Conservation (phyloP, 139 green algal species). For the Picochlorum costavermella region DNA sequence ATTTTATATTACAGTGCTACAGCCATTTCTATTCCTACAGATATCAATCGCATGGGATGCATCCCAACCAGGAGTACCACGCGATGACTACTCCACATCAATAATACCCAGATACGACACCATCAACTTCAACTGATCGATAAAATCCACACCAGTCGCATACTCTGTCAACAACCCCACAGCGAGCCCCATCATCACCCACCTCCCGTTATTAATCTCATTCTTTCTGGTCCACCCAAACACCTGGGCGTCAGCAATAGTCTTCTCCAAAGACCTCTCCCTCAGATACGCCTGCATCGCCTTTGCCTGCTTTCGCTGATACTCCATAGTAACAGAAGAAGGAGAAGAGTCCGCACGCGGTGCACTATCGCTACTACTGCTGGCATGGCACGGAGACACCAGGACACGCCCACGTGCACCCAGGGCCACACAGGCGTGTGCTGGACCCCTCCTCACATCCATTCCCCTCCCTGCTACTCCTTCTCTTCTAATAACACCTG, state of each 20-base stretch:
- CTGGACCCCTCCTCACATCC: background rate
- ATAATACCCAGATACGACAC: conserved; percentile 19
- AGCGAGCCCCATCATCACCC: conserved; percentile 92
- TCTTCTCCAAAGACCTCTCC: conserved; percentile 28
- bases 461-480: no score
- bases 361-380: conserved; percentile 19
- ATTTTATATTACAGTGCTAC: no score
- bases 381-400: background rate
- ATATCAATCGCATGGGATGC: no score
- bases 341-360: conserved; percentile 14
- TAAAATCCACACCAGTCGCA: conserved; percentile 86
- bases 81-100: conserved; percentile 10
- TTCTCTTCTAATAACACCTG: no score
- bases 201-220: conserved; percentile 91
- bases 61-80: no score
- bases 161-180: conserved; percentile 95
- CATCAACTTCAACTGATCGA: conserved; percentile 73
- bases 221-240: conserved; percentile 89
- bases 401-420: background rate
- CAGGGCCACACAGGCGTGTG: background rate
- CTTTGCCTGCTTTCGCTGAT: conserved; percentile 84
- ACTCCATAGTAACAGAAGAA: conserved; percentile 67
- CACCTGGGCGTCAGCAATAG: conserved; percentile 37
- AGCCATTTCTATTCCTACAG: no score
- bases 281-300: conserved; percentile 85